Percentiles rank a stretch among this genome's conserved stretches.
Conservation (phyloP, 1,284 basidiomycete species). For the Apiotrichum veenhuisii region DNA sequence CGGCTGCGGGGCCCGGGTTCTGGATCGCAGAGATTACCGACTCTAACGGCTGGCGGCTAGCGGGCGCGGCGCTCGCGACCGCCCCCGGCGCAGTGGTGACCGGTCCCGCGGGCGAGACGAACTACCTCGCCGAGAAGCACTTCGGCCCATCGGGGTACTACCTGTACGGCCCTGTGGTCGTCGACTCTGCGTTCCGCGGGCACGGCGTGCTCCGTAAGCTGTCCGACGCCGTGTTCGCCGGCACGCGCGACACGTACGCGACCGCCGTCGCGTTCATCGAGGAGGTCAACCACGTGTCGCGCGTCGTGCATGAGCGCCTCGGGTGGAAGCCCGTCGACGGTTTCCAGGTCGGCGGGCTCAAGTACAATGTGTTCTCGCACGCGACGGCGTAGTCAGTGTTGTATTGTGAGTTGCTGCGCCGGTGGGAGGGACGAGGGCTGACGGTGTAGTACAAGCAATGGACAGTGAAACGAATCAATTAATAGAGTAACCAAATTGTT, state of each 20-base stretch:
- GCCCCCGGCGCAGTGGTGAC: not conserved
- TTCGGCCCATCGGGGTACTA: not conserved
- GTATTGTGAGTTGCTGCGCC: not conserved
- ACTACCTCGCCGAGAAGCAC: not conserved
- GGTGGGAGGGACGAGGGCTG: not conserved
- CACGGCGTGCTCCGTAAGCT: conserved; percentile 1
- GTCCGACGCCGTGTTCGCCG: not conserved
- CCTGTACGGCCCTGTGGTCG: conserved; percentile 2
- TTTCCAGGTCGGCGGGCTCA: not conserved
- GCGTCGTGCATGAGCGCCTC: conserved; percentile 3
- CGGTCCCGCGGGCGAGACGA: not conserved
- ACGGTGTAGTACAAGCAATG: not conserved
- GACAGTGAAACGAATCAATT: too few species aligned
- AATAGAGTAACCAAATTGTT: too few species aligned
- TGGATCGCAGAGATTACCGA: not conserved
- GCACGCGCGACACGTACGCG: not conserved
- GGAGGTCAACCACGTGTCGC: not conserved
- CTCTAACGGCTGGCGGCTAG: not conserved
- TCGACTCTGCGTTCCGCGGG: not conserved
- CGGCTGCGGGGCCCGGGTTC: not conserved
- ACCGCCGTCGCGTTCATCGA: conserved; percentile 1
- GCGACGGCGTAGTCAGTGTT: not conserved
- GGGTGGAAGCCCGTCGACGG: not conserved
- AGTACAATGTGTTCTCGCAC: not conserved
- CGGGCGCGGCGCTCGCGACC: not conserved